phyloP scores from a whole-genome alignment of 2,329 filamentous ascomycete genomes.

The Xylariaceae sp. region DNA sequence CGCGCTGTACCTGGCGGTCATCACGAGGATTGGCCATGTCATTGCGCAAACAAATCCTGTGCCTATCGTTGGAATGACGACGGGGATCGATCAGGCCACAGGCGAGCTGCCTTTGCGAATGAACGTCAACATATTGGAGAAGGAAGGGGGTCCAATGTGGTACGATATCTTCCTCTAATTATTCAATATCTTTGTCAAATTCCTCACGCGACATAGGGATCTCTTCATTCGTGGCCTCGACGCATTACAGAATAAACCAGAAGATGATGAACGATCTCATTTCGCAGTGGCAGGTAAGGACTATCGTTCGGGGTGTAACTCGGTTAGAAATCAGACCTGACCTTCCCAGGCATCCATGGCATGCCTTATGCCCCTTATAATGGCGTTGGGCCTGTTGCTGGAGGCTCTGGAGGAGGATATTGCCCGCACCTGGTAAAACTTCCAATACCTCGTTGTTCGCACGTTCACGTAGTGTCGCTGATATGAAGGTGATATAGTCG shows the following conservation, averaged over 20 bases:
- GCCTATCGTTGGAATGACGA: slow-evolving; percentile 36
- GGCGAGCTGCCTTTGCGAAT: slow-evolving; percentile 52
- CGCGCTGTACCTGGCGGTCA: slow-evolving; percentile 16
- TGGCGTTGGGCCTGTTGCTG: slow-evolving; percentile 45
- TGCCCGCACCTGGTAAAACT: slow-evolving; percentile 50
- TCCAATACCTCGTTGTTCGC: neutral
- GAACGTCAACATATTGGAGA: slow-evolving; percentile 56
- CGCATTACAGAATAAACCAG: slow-evolving; percentile 50
- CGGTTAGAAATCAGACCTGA: neutral
- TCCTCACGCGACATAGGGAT: slow-evolving; percentile 46
- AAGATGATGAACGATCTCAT: slow-evolving; percentile 54
- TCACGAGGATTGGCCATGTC: slow-evolving; percentile 8
- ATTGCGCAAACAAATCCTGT: slow-evolving; percentile 24
- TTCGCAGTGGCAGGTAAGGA: slow-evolving; percentile 56
- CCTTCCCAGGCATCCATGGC: slow-evolving; percentile 38
- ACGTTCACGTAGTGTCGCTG: slow-evolving; percentile 3
- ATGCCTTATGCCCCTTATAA: slow-evolving; percentile 52
- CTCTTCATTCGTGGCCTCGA: slow-evolving; percentile 56
- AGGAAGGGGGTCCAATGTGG: slow-evolving; percentile 37
- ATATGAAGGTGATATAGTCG: slow-evolving; percentile 44
- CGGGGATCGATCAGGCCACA: slow-evolving; percentile 40
- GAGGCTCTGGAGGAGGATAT: slow-evolving; percentile 33
- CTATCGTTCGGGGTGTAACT: neutral
- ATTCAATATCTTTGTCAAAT: slow-evolving; percentile 3
- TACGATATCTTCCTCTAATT: slow-evolving; percentile 12